Percentiles rank a stretch among this genome's conserved stretches.
Evolutionary conservation across 2,329 filamentous ascomycete genomes (phyloP).

Genomic region (Colletotrichum filicis): DNA sequence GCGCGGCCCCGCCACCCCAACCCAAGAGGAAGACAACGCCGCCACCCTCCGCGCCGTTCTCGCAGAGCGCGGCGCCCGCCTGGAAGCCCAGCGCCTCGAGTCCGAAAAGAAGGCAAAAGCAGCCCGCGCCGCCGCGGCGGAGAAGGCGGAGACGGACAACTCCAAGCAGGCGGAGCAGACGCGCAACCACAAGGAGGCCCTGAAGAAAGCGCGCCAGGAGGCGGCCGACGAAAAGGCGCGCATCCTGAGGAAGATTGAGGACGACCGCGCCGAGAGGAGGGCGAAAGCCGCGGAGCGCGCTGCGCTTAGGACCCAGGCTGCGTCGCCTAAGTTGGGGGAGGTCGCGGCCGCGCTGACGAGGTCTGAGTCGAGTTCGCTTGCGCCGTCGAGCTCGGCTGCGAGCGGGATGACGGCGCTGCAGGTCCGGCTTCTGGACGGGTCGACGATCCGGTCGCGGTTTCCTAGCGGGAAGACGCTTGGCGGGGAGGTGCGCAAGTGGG

Average conservation of each 20-base stretch:
- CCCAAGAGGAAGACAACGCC: constrained; percentile 36
- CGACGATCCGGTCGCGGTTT: constrained; percentile 80
- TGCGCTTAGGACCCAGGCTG: constrained; percentile 49
- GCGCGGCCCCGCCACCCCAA: constrained; percentile 40
- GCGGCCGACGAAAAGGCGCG: constrained; percentile 75
- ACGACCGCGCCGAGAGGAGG: constrained; percentile 77
- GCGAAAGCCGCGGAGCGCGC: constrained; percentile 62
- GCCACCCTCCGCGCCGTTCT: constrained; percentile 50
- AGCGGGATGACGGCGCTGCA: constrained; percentile 68
- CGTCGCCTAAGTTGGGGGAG: constrained; percentile 43
- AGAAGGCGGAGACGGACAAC: constrained; percentile 52
- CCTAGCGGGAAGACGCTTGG: constrained; percentile 68
- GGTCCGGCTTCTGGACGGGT: constrained; percentile 86
- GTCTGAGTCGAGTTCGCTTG: constrained; percentile 46
- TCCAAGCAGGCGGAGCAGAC: constrained; percentile 45
- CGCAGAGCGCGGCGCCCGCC: constrained; percentile 60
- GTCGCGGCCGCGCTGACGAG: constrained; percentile 44
- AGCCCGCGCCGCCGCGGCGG: constrained; percentile 58
- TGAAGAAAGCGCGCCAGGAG: constrained; percentile 73
- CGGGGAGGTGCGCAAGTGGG: constrained; percentile 78
- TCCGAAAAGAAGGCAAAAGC: constrained; percentile 61
- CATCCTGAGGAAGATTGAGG: constrained; percentile 79
- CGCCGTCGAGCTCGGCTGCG: constrained; percentile 39
- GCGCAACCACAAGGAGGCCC: constrained; percentile 61
- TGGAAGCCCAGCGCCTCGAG: constrained; percentile 54